phyloP scores from a whole-genome alignment of 2,329 filamentous ascomycete genomes.

The Trichophyton rubrum region DNA sequence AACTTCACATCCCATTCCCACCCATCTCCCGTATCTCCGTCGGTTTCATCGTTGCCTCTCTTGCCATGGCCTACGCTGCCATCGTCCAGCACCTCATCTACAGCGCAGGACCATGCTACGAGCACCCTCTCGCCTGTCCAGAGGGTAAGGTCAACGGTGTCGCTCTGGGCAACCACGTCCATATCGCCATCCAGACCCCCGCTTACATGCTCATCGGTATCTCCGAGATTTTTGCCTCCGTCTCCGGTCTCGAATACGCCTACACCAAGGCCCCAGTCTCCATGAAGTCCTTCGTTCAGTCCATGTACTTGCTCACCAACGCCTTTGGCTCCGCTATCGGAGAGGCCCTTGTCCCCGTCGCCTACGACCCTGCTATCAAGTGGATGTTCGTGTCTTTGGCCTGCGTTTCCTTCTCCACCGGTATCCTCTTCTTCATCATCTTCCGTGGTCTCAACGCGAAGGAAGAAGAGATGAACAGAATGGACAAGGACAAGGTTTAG shows the following conservation, averaged over 20 bases:
- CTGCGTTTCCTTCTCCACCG: slow-evolving; percentile 36
- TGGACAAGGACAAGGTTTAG: slow-evolving; percentile 28
- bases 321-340: slow-evolving; percentile 48
- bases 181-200: slow-evolving; percentile 35
- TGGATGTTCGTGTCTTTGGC: slow-evolving; percentile 55
- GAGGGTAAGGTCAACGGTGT: slow-evolving; percentile 24
- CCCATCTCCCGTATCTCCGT: slow-evolving; percentile 63
- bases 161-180: slow-evolving; percentile 28
- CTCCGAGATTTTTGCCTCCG: slow-evolving; percentile 49
- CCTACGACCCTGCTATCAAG: slow-evolving; percentile 51
- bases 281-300: slow-evolving; percentile 53
- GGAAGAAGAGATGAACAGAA: slow-evolving; percentile 40
- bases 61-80: slow-evolving; percentile 52
- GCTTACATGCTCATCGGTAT: slow-evolving; percentile 36
- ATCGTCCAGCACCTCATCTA: slow-evolving; percentile 47
- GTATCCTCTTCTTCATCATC: slow-evolving; percentile 42
- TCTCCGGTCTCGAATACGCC: slow-evolving; percentile 59
- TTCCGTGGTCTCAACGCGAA: slow-evolving; percentile 39
- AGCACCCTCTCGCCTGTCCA: slow-evolving; percentile 23
- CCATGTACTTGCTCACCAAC: slow-evolving; percentile 46
- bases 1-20: slow-evolving; percentile 51
- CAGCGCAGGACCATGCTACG: slow-evolving; percentile 40
- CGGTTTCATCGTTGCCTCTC: slow-evolving; percentile 54
- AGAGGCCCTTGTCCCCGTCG: slow-evolving; percentile 48
- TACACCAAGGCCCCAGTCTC: slow-evolving; percentile 59